phyloP scores from a whole-genome alignment of 2,329 filamentous ascomycete genomes.

The Verticillium nonalfalfae region DNA sequence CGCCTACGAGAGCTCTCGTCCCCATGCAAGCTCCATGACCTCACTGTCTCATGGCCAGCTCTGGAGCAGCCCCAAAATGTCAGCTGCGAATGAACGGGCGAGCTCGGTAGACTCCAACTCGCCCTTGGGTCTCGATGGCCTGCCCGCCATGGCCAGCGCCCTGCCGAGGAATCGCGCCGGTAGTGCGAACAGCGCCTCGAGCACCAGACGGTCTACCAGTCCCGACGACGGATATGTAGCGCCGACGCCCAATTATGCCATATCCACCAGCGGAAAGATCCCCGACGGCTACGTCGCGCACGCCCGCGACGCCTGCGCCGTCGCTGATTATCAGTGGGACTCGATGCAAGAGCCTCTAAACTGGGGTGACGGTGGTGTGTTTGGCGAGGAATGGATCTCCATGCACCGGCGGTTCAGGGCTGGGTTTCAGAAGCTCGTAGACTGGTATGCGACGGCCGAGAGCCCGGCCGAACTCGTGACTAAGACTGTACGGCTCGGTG shows the following conservation, averaged over 20 bases:
- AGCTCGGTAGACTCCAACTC: constrained; percentile 11
- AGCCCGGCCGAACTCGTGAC: constrained; percentile 45
- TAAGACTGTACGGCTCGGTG: constrained; percentile 27
- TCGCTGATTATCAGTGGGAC: constrained; percentile 95
- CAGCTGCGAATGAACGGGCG: constrained; percentile 6
- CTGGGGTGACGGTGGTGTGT: constrained; percentile 84
- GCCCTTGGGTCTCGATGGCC: constrained; percentile 11
- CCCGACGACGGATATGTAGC: constrained; percentile 55
- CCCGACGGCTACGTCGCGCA: constrained; percentile 85
- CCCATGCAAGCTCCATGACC: constrained; percentile 9
- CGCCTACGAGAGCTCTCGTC: constrained; percentile 23
- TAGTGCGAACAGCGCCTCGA: constrained; percentile 16
- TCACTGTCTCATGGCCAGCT: constrained; percentile 20
- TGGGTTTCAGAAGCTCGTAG: constrained; percentile 71
- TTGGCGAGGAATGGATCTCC: constrained; percentile 88
- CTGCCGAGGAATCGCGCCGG: constrained; percentile 20
- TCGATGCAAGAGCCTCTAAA: constrained; percentile 71
- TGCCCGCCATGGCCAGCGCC: constrained; percentile 25
- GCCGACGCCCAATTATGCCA: constrained; percentile 75
- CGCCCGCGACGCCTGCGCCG: constrained; percentile 76
- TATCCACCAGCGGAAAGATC: constrained; percentile 74
- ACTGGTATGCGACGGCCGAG: constrained; percentile 67
- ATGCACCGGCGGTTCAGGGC: constrained; percentile 89
- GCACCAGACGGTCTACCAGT: constrained; percentile 9
- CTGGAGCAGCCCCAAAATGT: constrained; percentile 24